Base-by-base conservation (phyloP, 306 rosid species). In the Prunus kanzakura region DNA sequence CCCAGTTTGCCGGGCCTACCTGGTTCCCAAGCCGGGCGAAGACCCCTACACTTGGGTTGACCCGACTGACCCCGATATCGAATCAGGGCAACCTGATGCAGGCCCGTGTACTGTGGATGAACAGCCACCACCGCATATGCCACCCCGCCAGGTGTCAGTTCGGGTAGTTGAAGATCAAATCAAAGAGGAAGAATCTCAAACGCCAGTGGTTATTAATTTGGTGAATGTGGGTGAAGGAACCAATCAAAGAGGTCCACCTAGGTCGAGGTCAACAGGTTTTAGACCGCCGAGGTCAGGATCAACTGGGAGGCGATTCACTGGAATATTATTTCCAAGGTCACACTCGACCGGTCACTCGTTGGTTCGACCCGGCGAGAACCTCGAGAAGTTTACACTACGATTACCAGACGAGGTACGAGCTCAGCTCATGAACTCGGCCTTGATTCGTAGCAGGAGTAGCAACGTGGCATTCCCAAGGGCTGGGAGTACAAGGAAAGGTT, bases 1-100 rank as follows among this genome's bases (percentile, higher is more conserved):
- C 55, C 99, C 99, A 0, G 97, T 95, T 67, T 95, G 99, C 50
- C 91, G 99, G 0, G 91, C 99, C 3, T 77, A 87, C 71, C 78
- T 92, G 11, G 47, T 76, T 6, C 88, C 96, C 0, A 78, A 49
- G 15, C 89, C 92, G 2, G 93, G 85, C 0, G 97, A 91, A 11
- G 12, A 14, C 3, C 61, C 82, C 0, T 75, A 47, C 14, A 55
- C 63, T 11, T 50, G 69, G 2, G n/a, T 57, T 16, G 38, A 85
- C 4, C 41, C 80, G 1, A 63, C 77, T 3, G 82, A 76, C 41
- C 73, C 74, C 1, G 74, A 67, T 22, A 0, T 19, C 46, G 77
- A 76, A 1, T 11, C 68, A 41, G 67, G 35, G 27, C 81, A 69
- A 56, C n/a, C 74, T 75, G 73, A 77, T 1, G 25, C 20, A 20